Evolutionary conservation across 495 filamentous ascomycete species (phyloP), one percentile per base, ranked within the genome.

Genomic region (Aspergillus conjunctus): DNA sequence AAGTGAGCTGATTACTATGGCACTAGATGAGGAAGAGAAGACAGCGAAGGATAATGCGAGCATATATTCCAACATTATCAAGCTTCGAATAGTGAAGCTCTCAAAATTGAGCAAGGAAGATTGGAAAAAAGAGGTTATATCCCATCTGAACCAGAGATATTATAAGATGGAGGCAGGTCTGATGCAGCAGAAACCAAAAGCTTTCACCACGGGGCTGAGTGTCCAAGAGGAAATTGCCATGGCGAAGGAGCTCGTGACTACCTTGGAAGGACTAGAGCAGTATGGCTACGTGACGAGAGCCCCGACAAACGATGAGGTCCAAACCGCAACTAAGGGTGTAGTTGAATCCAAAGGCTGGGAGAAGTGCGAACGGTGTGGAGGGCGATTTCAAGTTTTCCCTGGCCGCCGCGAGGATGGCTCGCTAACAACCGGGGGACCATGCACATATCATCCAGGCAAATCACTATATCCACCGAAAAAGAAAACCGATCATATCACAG

Each of bases 301-400:
- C 7, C 89, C 91, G 1, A 85, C 82, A 0, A 70, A 81, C 1
- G 79, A 74, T 31, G 87, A 91, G 44, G 74, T 92, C 4, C 75
- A 81, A 32, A 67, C 80, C 31, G 90, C 92, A 8, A 79, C 75
- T 31, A 80, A 80, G 52, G 92, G 87, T 0, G 77, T 91, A 3
- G 73, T 84, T 43, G 79, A 85, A 7, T 82, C 87, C 11, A 80
- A 85, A 41, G 89, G 90, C 44, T 96, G 86, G 79, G 95, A 98
- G 73, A 73, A 81, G 15, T 99, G 94, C 67, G 93, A 97, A 67
- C 88, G 94, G 14, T 99, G 94, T 72, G 79, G 74, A 21, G 84
- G 82, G 20, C 85, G 93, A 30, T 98, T 99, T 67, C 92, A 97
- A 71, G 91, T 96, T 15, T 98, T 95, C 65, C 91, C 93, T 7